Evolutionary conservation across 108 stramenopile genomes (phyloP).

Genomic region (Cyclotella atomus): DNA sequence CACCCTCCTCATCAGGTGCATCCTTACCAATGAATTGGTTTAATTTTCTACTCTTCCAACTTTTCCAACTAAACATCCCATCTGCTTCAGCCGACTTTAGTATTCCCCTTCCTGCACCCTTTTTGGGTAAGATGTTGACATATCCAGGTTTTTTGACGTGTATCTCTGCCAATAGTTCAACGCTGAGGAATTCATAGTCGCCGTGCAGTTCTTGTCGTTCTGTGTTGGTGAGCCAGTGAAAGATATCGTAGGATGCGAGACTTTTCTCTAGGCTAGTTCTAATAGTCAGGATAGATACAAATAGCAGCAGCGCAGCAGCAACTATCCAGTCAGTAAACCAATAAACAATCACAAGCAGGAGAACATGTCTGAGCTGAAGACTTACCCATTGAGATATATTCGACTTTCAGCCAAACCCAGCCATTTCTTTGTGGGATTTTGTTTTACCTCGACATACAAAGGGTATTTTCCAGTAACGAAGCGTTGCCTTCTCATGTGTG

Average conservation of each 20-base stretch:
- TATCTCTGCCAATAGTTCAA: constrained; percentile 83
- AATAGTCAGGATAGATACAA: neutral
- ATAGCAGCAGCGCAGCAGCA: neutral
- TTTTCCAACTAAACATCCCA: constrained; percentile 40
- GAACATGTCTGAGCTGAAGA: too few relatives aligned
- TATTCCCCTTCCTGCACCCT: constrained; percentile 53
- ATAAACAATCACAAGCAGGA: too few relatives aligned
- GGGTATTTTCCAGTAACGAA: constrained; percentile 81
- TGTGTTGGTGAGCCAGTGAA: constrained; percentile 73
- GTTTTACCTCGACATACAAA: constrained; percentile 61
- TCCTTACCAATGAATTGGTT: too few relatives aligned
- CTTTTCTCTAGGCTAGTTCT: constrained; percentile 61
- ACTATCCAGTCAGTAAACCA: too few relatives aligned
- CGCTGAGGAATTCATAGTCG: constrained; percentile 59
- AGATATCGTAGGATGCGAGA: constrained; percentile 70
- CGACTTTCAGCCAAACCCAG: constrained; percentile 55
- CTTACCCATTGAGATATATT: constrained; percentile 66
- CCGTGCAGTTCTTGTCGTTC: constrained; percentile 67
- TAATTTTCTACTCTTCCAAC: constrained; percentile 26
- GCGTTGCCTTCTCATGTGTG: constrained; percentile 61
- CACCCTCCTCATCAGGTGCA: constrained; percentile 33
- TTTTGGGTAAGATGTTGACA: constrained; percentile 60
- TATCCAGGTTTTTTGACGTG: constrained; percentile 77
- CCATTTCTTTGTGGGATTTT: constrained; percentile 77
- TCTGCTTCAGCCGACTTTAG: constrained; percentile 5